Conservation (phyloP, 768 basidiomycete genomes). For the Phylloporus rhodoxanthus region DNA sequence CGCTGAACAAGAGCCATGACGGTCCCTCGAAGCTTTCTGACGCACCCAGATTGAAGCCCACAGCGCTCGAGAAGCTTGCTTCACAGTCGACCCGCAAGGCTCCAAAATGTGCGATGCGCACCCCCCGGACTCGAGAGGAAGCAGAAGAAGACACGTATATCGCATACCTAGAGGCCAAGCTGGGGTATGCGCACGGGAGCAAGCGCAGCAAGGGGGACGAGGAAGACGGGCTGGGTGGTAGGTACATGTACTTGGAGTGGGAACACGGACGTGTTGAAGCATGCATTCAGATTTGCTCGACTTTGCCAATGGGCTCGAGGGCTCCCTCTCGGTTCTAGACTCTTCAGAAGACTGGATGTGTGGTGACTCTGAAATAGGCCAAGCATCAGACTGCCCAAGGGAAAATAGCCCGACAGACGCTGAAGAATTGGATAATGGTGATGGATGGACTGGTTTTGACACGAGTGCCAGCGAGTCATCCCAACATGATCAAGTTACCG, state of each 20-base stretch:
- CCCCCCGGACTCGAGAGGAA: slow-evolving; percentile 38
- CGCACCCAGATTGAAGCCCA: slow-evolving; percentile 13
- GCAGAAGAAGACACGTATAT: slow-evolving; percentile 83
- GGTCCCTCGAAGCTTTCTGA: neutral
- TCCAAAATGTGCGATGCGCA: neutral
- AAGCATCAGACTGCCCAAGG: neutral
- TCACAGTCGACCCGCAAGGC: slow-evolving; percentile 12
- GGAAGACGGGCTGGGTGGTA: slow-evolving; percentile 84
- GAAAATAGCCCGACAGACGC: neutral
- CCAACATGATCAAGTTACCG: neutral
- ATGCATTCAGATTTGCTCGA: slow-evolving; percentile 46
- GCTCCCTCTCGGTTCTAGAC: neutral
- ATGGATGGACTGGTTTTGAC: slow-evolving; percentile 38
- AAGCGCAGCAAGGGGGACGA: slow-evolving; percentile 44
- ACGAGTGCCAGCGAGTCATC: slow-evolving; percentile 2
- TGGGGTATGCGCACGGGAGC: slow-evolving; percentile 47
- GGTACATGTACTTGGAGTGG: slow-evolving; percentile 12
- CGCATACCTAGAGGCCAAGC: slow-evolving; percentile 70
- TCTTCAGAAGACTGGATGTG: neutral
- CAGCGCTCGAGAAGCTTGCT: slow-evolving; percentile 33
- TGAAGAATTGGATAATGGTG: slow-evolving; percentile 20
- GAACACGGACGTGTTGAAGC: neutral
- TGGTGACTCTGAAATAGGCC: slow-evolving; percentile 2
- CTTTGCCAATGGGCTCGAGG: slow-evolving; percentile 35
- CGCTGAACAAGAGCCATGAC: neutral